Percentiles rank a stretch among this genome's conserved stretches.
phyloP scores from a whole-genome alignment of 176 grass and related monocot genomes.

The Bothriochloa decipiens region DNA sequence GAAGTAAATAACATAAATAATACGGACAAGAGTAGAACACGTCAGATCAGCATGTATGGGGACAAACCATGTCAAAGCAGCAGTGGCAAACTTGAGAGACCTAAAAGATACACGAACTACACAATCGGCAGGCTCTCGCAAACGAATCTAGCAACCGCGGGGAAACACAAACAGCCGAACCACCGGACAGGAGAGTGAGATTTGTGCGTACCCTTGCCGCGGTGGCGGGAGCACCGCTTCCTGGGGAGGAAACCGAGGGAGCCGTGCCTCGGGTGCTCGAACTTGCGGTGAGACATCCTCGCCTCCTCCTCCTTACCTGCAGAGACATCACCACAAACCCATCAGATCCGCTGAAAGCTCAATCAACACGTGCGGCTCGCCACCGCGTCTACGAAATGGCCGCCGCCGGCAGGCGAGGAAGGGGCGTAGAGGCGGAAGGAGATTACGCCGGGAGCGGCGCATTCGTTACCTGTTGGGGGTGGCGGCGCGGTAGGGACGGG shows the following conservation, averaged over 20 bases:
- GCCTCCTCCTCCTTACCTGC: slow-evolving; percentile 47
- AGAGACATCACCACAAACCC: too few species aligned
- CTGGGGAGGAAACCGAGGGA: slow-evolving; percentile 94
- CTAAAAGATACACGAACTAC: neutral
- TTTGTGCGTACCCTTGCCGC: slow-evolving; percentile 77
- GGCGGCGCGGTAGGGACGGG: slow-evolving; percentile 19
- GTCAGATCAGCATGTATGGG: neutral
- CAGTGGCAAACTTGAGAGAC: neutral
- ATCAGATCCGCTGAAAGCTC: slow-evolving; percentile 24
- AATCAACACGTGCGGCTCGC: too few species aligned
- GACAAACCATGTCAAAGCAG: neutral
- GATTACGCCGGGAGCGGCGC: neutral
- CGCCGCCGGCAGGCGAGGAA: neutral
- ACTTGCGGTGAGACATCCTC: slow-evolving; percentile 95
- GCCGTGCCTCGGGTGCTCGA: slow-evolving; percentile 96
- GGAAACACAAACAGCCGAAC: neutral
- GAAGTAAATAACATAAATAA: neutral
- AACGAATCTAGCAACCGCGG: neutral
- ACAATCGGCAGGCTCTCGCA: neutral
- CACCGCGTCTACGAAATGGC: neutral
- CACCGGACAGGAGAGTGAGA: too few species aligned
- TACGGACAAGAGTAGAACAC: neutral
- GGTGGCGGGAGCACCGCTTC: slow-evolving; percentile 79
- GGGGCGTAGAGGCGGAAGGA: neutral
- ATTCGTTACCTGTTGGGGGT: neutral